Evolutionary conservation across 202 grass and related monocot genomes (phyloP).

Genomic region (Brachypodium distachyon): DNA sequence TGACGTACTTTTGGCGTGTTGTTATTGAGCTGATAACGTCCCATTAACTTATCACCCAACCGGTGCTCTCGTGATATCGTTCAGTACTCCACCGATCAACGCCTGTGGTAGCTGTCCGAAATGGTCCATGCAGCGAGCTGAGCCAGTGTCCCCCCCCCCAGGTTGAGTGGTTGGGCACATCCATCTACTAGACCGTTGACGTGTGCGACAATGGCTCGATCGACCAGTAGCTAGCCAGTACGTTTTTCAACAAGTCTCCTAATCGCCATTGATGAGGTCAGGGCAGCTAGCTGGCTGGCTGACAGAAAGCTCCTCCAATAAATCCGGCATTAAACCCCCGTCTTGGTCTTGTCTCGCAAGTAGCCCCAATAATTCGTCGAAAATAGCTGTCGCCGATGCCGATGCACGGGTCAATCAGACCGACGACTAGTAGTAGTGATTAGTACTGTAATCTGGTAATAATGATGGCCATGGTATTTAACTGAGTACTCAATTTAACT

Average conservation of each 20-base stretch:
- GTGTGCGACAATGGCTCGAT: not conserved
- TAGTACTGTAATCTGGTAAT: too few species aligned
- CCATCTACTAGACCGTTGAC: not conserved
- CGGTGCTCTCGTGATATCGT: not conserved
- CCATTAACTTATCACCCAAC: not conserved
- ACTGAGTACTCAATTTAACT: not conserved
- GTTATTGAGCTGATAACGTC: not conserved
- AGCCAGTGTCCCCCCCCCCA: not conserved
- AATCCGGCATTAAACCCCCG: not conserved
- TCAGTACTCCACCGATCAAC: not conserved
- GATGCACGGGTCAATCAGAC: not conserved
- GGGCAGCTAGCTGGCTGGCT: conserved; percentile 5
- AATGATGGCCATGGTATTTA: too few species aligned
- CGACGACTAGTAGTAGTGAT: not conserved
- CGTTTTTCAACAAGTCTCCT: not conserved
- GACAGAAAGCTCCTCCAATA: not conserved
- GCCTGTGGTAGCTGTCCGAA: not conserved
- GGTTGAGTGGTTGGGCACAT: not conserved
- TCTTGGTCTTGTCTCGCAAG: not conserved
- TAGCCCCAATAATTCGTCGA: not conserved
- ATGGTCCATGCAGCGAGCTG: not conserved
- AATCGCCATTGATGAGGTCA: conserved; percentile 9
- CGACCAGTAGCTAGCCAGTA: not conserved
- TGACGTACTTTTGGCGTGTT: not conserved
- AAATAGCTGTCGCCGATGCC: not conserved